Conservation (phyloP, 2,329 filamentous ascomycete genomes). For the Pestalotiopsis sp. region DNA sequence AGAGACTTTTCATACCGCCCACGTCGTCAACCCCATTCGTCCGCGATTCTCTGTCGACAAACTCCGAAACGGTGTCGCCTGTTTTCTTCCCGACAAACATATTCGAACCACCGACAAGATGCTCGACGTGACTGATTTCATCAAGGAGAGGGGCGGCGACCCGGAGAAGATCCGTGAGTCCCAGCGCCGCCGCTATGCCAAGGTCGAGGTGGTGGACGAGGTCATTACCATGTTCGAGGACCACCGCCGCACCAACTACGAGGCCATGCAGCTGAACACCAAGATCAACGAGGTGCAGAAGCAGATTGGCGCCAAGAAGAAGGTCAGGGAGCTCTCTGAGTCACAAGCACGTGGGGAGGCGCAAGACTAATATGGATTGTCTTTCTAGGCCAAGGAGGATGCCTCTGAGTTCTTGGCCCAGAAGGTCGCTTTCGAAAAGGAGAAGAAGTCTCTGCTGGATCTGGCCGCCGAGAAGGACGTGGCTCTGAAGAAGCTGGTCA, state of each 20-base stretch:
- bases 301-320: conserved; percentile 88
- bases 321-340: conserved; percentile 47
- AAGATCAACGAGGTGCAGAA: conserved; percentile 90
- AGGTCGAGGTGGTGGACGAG: conserved; percentile 85
- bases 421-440: conserved; percentile 75
- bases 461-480: conserved; percentile 74
- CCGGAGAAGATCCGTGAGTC: conserved; percentile 90
- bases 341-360: background rate
- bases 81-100: background rate
- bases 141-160: conserved; percentile 85
- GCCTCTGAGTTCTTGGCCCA: conserved; percentile 76
- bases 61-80: background rate
- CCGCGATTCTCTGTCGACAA: background rate
- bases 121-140: conserved; percentile 78
- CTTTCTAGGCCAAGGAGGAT: conserved; percentile 74
- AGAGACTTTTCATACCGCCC: background rate
- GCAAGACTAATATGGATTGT: background rate
- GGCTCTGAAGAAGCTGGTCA: conserved; percentile 74
- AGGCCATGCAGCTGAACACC: conserved; percentile 75
- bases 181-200: conserved; percentile 78
- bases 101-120: conserved; percentile 41
- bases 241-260: conserved; percentile 77
- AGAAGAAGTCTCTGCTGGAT: conserved; percentile 79
- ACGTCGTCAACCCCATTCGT: background rate
- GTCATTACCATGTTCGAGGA: conserved; percentile 86